Conservation (phyloP, 129 eudicot species). For the Saposhnikovia divaricata region DNA sequence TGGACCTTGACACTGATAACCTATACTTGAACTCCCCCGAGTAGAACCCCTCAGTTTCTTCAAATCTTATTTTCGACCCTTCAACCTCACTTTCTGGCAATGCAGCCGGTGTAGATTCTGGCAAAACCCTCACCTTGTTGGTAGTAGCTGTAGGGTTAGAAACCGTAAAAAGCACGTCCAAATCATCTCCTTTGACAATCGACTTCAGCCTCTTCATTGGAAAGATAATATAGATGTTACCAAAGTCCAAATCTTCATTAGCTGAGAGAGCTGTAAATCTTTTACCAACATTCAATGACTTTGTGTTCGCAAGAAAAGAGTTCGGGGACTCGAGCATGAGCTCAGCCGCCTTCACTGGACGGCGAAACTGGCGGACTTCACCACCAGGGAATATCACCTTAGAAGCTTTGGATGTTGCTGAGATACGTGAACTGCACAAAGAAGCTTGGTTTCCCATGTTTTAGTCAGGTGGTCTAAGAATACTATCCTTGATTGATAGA, state of each 20-base stretch:
- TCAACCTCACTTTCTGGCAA: slow-evolving; percentile 10
- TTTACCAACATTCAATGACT: slow-evolving; percentile 37
- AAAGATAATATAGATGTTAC: slow-evolving; percentile 58
- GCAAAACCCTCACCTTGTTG: slow-evolving; percentile 25
- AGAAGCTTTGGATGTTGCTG: slow-evolving; percentile 42
- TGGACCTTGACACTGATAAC: slow-evolving; percentile 39
- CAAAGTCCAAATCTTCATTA: slow-evolving; percentile 64
- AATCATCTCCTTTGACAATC: slow-evolving; percentile 51
- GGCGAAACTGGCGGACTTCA: slow-evolving; percentile 57
- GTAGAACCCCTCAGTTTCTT: slow-evolving; percentile 17
- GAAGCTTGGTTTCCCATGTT: slow-evolving; percentile 60
- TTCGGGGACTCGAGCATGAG: slow-evolving; percentile 76
- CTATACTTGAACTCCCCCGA: slow-evolving; percentile 31
- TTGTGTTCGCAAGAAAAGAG: slow-evolving; percentile 51
- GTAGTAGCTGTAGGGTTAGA: slow-evolving; percentile 53
- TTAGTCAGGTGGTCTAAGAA: background rate
- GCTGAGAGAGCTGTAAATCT: slow-evolving; percentile 66
- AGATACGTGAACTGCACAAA: slow-evolving; percentile 27
- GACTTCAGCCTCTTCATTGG: slow-evolving; percentile 74
- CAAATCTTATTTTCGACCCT: slow-evolving; percentile 35
- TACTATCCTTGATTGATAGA: background rate
- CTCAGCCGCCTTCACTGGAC: slow-evolving; percentile 77
- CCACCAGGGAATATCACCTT: slow-evolving; percentile 76
- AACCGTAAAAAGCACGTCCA: slow-evolving; percentile 52
- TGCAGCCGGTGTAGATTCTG: slow-evolving; percentile 12